Conservation (phyloP, 2,329 filamentous ascomycete species). For the Xylaria polymorpha region DNA sequence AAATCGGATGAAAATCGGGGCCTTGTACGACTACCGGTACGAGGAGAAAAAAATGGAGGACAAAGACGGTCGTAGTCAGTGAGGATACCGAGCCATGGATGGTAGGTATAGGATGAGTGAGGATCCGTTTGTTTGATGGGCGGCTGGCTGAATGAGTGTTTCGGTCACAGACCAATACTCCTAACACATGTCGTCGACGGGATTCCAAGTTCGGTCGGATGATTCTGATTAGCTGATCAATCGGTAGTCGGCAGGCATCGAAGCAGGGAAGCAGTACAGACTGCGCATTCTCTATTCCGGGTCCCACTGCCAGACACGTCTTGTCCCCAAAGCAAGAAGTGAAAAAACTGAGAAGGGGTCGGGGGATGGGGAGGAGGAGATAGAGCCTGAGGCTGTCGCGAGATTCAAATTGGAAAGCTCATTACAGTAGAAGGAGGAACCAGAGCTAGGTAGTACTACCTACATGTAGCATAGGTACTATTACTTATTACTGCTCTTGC, state of each 20-base stretch:
- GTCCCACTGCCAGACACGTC: constrained; percentile 32
- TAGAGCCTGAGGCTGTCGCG: constrained; percentile 25
- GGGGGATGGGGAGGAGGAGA: constrained; percentile 24
- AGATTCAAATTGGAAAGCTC: constrained; percentile 25
- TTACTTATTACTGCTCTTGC: background rate
- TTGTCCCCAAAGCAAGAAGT: constrained; percentile 21
- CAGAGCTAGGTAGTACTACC: no score
- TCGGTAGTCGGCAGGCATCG: constrained; percentile 29
- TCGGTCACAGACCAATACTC: constrained; percentile 30
- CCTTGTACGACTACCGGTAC: constrained; percentile 28
- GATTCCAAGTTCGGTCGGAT: constrained; percentile 24
- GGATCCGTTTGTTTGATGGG: constrained; percentile 28
- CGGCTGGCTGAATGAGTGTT: constrained; percentile 34
- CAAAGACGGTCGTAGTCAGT: constrained; percentile 35
- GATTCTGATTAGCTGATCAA: constrained; percentile 24
- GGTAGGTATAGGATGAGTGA: constrained; percentile 8
- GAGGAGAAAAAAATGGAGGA: constrained; percentile 33
- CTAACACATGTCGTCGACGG: constrained; percentile 25
- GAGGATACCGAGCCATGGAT: constrained; percentile 29
- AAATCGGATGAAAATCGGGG: constrained; percentile 22
- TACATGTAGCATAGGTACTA: no score
- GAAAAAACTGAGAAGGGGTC: constrained; percentile 18
- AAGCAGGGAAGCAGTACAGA: constrained; percentile 25
- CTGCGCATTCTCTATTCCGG: constrained; percentile 33
- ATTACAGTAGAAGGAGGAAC: constrained; percentile 20